Evolutionary conservation across 306 rosid genomes (phyloP), one percentile per base, ranked within the genome.

Genomic region (Cicer yamashitae): DNA sequence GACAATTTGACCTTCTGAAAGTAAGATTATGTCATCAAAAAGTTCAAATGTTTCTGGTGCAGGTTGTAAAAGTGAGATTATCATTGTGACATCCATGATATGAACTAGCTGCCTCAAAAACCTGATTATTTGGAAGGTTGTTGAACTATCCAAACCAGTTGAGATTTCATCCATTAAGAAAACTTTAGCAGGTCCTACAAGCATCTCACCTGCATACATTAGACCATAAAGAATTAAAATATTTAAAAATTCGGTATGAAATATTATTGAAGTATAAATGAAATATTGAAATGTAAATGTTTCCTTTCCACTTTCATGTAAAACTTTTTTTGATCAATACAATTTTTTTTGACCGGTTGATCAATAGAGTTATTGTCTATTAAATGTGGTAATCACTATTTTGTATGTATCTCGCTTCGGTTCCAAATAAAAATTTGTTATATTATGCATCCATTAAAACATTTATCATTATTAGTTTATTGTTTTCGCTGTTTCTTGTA

Each of bases 151-250:
- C 78, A 91, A 74, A 76, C 97, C 97, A 43, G 87, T 89, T 53
- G 97, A 87, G 61, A 91, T 91, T 78, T 85, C 94, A 76, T 91
- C 97, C 94, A 89, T 91, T 44, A 91, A 83, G 60, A 91, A 82
- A 15, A 82, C 94, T 66, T 82, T 91, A 41, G 94, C 88, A 47
- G 97, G 94, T 71, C 97, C 97, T 52, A 86, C 97, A 76, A 91
- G 47, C 92, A 87, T 83, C 80, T 91, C 92, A 79, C 97, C 97
- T 89, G 78, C 77, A 78, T 81, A 64, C 75, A 53, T 38, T 20
- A 30, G 37, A 6, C 37, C 37, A 4, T 30, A 30, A 3, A 30
- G 37, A 30, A 30, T 30, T 30, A 30, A 3, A 30, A 30, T 30
- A 30, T 30, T 30, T 30, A 0, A 4, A 30, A 30, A 30, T 30